Conservation (phyloP, 2,329 filamentous ascomycete genomes). For the Colletotrichum abscissum region DNA sequence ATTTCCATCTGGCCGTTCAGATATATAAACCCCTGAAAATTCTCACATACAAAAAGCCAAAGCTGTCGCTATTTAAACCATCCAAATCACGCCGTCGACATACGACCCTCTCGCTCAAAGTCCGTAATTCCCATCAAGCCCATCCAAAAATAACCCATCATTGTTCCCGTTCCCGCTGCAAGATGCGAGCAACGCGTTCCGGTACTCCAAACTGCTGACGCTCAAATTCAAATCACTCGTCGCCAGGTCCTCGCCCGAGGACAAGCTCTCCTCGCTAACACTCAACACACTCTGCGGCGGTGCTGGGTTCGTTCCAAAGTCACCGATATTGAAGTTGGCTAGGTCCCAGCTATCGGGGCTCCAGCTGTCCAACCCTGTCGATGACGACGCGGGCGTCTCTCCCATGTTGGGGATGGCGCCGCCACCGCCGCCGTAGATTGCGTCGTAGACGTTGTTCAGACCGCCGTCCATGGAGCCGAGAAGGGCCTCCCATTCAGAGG, state of each 20-base stretch:
- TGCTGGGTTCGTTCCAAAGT: slow-evolving; percentile 55
- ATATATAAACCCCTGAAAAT: not conserved
- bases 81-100: not conserved
- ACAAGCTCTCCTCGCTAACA: slow-evolving; percentile 68
- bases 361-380: slow-evolving; percentile 57
- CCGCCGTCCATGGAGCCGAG: slow-evolving; percentile 84
- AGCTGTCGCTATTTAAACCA: slow-evolving; percentile 11
- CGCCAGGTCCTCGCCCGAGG: slow-evolving; percentile 63
- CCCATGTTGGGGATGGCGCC: slow-evolving; percentile 58
- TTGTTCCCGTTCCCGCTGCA: slow-evolving; percentile 28
- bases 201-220: slow-evolving; percentile 49
- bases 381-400: slow-evolving; percentile 53
- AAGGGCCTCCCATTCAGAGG: slow-evolving; percentile 85
- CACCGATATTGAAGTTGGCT: slow-evolving; percentile 60
- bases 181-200: slow-evolving; percentile 41
- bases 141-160: slow-evolving; percentile 49
- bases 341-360: slow-evolving; percentile 69
- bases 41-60: not conserved
- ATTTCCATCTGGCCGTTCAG: not conserved
- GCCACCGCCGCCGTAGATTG: slow-evolving; percentile 74
- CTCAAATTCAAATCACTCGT: slow-evolving; percentile 40
- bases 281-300: slow-evolving; percentile 66
- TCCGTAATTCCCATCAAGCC: slow-evolving; percentile 54
- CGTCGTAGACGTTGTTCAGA: slow-evolving; percentile 85
- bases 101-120: slow-evolving; percentile 41